phyloP scores from a whole-genome alignment of 345 rosid genomes.

The Eucalyptus virginea region DNA sequence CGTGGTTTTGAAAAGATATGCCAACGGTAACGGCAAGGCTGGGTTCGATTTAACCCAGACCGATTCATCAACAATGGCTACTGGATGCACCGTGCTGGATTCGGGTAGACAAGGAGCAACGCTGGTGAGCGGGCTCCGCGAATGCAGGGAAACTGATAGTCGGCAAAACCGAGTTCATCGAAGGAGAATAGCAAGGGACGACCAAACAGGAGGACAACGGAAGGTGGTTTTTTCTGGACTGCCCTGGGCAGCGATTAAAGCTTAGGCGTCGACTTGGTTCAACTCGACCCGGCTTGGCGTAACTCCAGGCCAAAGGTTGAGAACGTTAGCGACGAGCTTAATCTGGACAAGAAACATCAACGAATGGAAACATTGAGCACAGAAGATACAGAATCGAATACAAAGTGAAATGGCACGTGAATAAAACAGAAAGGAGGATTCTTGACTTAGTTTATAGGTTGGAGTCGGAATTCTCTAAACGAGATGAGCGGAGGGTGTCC shows the following conservation, averaged over 20 bases:
- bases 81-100: background rate
- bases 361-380: background rate
- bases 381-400: rapidly evolving
- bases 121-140: rapidly evolving
- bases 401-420: background rate
- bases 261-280: too few relatives aligned
- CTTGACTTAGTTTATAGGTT: background rate
- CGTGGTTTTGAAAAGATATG: rapidly evolving
- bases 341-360: background rate
- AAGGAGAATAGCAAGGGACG: background rate
- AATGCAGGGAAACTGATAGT: background rate
- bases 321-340: background rate
- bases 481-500: background rate
- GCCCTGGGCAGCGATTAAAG: background rate
- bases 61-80: too few relatives aligned
- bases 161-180: background rate
- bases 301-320: background rate
- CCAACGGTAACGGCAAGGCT: too few relatives aligned
- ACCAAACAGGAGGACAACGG: background rate
- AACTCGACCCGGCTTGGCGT: background rate
- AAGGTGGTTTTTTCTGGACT: background rate
- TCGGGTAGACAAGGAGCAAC: background rate
- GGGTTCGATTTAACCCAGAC: too few relatives aligned
- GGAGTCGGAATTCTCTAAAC: background rate
- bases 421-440: rapidly evolving